phyloP scores from a whole-genome alignment of 805 yeast genomes.

The Ogataea degrootiae region DNA sequence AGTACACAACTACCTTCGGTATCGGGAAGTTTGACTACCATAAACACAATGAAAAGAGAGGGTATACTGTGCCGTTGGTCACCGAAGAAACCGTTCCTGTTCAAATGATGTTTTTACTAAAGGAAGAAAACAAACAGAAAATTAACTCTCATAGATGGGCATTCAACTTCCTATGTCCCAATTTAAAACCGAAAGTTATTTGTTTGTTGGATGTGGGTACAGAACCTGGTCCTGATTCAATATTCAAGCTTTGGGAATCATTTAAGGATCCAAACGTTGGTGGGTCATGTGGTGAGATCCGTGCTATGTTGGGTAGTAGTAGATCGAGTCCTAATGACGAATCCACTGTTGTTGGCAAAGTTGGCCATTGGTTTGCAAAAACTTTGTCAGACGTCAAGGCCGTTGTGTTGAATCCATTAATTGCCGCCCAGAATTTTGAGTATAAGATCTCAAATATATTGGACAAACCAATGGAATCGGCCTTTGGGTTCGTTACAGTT shows the following conservation, averaged over 20 bases:
- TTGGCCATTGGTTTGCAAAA: slow-evolving; percentile 42
- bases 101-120: slow-evolving; percentile 81
- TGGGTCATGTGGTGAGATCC: slow-evolving; percentile 97
- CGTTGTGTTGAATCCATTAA: slow-evolving; percentile 66
- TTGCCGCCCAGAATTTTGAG: slow-evolving; percentile 95
- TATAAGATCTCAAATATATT: slow-evolving; percentile 91
- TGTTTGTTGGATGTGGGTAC: slow-evolving; percentile 92
- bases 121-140: slow-evolving; percentile 84
- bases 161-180: slow-evolving; percentile 82
- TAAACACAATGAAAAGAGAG: slow-evolving; percentile 44
- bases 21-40: slow-evolving; percentile 43
- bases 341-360: slow-evolving; percentile 15
- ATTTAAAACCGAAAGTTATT: slow-evolving; percentile 75
- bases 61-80: slow-evolving; percentile 53
- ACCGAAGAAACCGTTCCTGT: slow-evolving; percentile 68
- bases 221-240: slow-evolving; percentile 79
- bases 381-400: slow-evolving; percentile 36
- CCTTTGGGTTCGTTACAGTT: slow-evolving; percentile 89
- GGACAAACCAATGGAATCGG: slow-evolving; percentile 92
- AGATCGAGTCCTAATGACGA: slow-evolving; percentile 29
- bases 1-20: slow-evolving; percentile 87
- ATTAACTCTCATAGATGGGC: slow-evolving; percentile 97
- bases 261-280: slow-evolving; percentile 80
- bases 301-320: slow-evolving; percentile 48
- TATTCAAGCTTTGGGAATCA: slow-evolving; percentile 85